Conservation (phyloP, 108 stramenopile species). For the Cyclotella baltica region DNA sequence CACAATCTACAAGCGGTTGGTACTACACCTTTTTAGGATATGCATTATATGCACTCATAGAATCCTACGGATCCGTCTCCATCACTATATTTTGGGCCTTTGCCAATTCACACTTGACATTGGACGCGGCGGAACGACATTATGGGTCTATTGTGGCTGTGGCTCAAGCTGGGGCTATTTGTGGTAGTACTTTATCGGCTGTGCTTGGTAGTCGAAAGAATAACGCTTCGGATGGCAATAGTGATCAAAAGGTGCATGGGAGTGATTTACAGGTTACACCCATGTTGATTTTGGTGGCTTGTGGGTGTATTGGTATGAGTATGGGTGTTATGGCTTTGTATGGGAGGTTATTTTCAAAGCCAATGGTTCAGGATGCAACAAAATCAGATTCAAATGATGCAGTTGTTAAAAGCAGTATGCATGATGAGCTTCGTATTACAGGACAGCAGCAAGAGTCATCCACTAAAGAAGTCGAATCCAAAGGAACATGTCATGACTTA, state of each 20-base stretch:
- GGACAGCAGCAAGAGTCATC: not conserved
- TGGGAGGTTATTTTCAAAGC: slow-evolving; percentile 35
- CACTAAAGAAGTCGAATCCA: not conserved
- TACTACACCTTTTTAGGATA: slow-evolving; percentile 87
- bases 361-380: slow-evolving; percentile 21
- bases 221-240: not conserved
- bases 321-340: slow-evolving; percentile 45
- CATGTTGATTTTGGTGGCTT: slow-evolving; percentile 45
- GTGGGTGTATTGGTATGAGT: slow-evolving; percentile 43
- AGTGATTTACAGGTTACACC: slow-evolving; percentile 52
- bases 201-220: slow-evolving; percentile 26
- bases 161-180: slow-evolving; percentile 93
- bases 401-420: not conserved
- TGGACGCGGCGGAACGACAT: slow-evolving; percentile 89
- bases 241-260: slow-evolving; percentile 11
- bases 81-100: slow-evolving; percentile 97
- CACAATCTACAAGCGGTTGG: not conserved
- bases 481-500: slow-evolving; percentile 46
- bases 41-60: slow-evolving; percentile 87
- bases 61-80: slow-evolving; percentile 94
- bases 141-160: slow-evolving; percentile 95
- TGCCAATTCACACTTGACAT: slow-evolving; percentile 88
- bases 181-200: slow-evolving; percentile 82
- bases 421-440: not conserved
- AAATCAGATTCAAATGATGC: not conserved